Percentiles rank a stretch among this genome's conserved stretches.
Evolutionary conservation across 768 basidiomycete genomes (phyloP).

Genomic region (Rhodosporidiobolus sp.): DNA sequence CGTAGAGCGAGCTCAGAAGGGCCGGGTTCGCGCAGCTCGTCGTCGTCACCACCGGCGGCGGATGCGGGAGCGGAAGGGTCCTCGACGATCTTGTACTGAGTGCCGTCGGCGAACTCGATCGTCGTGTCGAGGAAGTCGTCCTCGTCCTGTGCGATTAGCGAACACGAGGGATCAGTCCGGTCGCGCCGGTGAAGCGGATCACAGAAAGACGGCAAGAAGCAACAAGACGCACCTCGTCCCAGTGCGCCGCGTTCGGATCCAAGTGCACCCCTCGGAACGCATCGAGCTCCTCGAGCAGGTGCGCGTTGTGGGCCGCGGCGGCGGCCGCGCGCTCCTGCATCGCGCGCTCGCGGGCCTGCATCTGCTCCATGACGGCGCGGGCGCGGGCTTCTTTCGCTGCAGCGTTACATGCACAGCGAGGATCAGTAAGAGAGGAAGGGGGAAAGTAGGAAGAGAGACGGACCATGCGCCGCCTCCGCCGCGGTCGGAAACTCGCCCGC

Average conservation of each 20-base stretch:
- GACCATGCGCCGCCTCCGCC: conserved; percentile 86
- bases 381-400: conserved; percentile 42
- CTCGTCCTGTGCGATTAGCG: conserved; percentile 57
- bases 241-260: conserved; percentile 89
- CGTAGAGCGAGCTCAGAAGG: conserved; percentile 28
- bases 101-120: conserved; percentile 93
- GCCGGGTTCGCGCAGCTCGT: conserved; percentile 45
- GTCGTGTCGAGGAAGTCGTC: conserved; percentile 82
- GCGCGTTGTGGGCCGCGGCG: conserved; percentile 61
- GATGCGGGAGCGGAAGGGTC: conserved; percentile 21
- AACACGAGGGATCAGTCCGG: conserved; percentile 58
- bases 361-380: conserved; percentile 33
- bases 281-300: conserved; percentile 76
- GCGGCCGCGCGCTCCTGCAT: conserved; percentile 56
- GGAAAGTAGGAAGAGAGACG: conserved; percentile 12
- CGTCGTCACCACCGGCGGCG: conserved; percentile 29
- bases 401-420: conserved; percentile 8
- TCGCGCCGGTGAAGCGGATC: conserved; percentile 3
- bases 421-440: conserved; percentile 34
- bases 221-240: conserved; percentile 78
- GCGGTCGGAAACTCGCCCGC: conserved; percentile 86
- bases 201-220: neutral
- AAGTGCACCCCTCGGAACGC: conserved; percentile 91
- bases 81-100: conserved; percentile 74
- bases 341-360: conserved; percentile 37